A percentile compares a stretch with the other conserved stretches of the same genome.
These are phyloP conservation scores for Terana coerulea DNA, from an alignment of 768 basidiomycete species.

Conservation along the genomic window DNA sequence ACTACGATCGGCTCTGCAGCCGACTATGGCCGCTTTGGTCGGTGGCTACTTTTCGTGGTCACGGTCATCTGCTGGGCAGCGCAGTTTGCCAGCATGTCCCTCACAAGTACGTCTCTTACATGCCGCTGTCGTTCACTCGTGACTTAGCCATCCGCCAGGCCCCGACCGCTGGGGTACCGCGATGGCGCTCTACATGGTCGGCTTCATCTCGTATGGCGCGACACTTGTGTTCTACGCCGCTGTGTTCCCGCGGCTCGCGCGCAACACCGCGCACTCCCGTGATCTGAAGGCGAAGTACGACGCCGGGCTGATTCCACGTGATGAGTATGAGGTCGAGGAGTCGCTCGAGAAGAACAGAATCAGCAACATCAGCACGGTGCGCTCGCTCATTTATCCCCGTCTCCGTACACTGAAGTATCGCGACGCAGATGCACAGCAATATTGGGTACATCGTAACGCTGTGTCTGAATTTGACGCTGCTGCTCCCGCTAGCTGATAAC, in stretches of 20 bases:
- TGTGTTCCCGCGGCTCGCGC: conserved; percentile 73
- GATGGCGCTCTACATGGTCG: conserved; percentile 77
- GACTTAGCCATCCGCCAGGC: conserved; percentile 30
- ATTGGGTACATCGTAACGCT: conserved; percentile 68
- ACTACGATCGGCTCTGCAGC: conserved; percentile 70
- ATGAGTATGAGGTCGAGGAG: conserved; percentile 71
- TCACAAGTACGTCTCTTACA: conserved; percentile 49
- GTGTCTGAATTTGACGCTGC: conserved; percentile 63
- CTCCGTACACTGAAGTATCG: background rate
- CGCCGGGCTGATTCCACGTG: conserved; percentile 51
- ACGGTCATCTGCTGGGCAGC: conserved; percentile 79
- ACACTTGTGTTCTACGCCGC: conserved; percentile 81
- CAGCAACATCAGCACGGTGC: conserved; percentile 78
- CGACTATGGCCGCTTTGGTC: conserved; percentile 72
- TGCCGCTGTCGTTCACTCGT: background rate
- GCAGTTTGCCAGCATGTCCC: conserved; percentile 72
- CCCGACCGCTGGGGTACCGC: conserved; percentile 70
- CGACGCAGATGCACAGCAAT: conserved; percentile 63
- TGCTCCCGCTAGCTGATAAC: conserved; percentile 57
- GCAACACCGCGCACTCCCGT: conserved; percentile 67
- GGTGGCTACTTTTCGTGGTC: conserved; percentile 69
- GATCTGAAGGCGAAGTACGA: conserved; percentile 52
- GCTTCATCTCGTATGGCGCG: conserved; percentile 76
- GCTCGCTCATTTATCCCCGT: conserved; percentile 11
- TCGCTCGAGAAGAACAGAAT: conserved; percentile 82